Conservation (phyloP, 2,329 filamentous ascomycete species). For the Neoscytalidium dimidiatum region DNA sequence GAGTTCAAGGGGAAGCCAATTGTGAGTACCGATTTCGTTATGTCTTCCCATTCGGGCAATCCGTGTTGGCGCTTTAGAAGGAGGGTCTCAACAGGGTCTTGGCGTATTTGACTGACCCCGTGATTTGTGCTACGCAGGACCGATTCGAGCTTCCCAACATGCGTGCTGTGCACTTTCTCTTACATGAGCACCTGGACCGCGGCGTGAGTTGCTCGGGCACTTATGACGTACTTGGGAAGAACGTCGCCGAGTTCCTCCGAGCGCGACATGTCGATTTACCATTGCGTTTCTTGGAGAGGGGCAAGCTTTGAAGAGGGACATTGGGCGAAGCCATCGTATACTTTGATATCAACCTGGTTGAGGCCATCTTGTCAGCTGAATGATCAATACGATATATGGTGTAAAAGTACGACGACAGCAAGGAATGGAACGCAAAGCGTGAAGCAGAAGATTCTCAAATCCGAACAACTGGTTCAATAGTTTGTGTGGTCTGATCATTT, state of each 20-base stretch:
- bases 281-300: constrained; percentile 45
- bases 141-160: constrained; percentile 42
- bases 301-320: constrained; percentile 35
- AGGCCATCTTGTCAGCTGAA: too few relatives aligned
- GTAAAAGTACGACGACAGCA: too few relatives aligned
- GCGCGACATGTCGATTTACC: constrained; percentile 50
- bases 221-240: constrained; percentile 52
- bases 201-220: constrained; percentile 46
- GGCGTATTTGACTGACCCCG: not conserved
- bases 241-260: constrained; percentile 48
- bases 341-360: too few relatives aligned
- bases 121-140: constrained; percentile 23
- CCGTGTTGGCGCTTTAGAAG: too few relatives aligned
- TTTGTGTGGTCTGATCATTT: too few relatives aligned
- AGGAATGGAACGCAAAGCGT: too few relatives aligned
- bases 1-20: constrained; percentile 30
- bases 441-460: too few relatives aligned
- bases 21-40: not conserved
- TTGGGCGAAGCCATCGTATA: too few relatives aligned
- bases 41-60: not conserved
- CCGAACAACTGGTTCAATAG: too few relatives aligned
- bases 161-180: constrained; percentile 44
- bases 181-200: constrained; percentile 50
- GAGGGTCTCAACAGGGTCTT: not conserved
- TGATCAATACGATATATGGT: too few relatives aligned